phyloP scores from a whole-genome alignment of 2,329 filamentous ascomycete genomes.

The Ascochyta viciae-villosae region DNA sequence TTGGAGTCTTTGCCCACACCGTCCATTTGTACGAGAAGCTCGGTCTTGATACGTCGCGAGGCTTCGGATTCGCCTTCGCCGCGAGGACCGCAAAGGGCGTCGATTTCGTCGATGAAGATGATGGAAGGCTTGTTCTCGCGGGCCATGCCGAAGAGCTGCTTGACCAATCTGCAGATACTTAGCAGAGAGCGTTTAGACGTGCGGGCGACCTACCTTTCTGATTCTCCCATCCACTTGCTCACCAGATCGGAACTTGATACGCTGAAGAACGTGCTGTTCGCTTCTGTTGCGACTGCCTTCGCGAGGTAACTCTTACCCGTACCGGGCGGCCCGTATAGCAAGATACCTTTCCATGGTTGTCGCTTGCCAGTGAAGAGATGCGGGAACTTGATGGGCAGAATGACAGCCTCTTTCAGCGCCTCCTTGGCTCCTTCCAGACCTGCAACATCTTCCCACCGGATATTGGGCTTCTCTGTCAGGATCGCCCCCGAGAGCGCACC shows the following conservation, averaged over 20 bases:
- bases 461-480: conserved; percentile 91
- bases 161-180: conserved; percentile 73
- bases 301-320: conserved; percentile 98
- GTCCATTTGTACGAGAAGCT: conserved; percentile 98
- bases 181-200: background rate
- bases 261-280: conserved; percentile 99
- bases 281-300: conserved; percentile 96
- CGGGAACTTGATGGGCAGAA: conserved; percentile 97
- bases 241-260: conserved; percentile 97
- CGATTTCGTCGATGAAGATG: conserved; percentile 98
- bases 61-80: conserved; percentile 97
- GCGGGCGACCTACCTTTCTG: conserved; percentile 74
- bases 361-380: conserved; percentile 95
- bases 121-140: conserved; percentile 98
- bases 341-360: conserved; percentile 97
- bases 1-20: conserved; percentile 95
- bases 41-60: conserved; percentile 96
- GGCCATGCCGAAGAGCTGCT: conserved; percentile 96
- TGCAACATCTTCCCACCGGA: conserved; percentile 98
- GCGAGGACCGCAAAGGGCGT: conserved; percentile 91
- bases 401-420: conserved; percentile 95
- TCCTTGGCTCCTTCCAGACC: conserved; percentile 94
- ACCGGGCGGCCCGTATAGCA: conserved; percentile 93
- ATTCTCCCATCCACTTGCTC: conserved; percentile 99
- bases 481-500: conserved; percentile 92